A percentile compares a stretch with the other conserved stretches of the same genome.
Evolutionary conservation across 306 rosid species (phyloP).

Genomic region (Psophocarpus tetragonolobus): DNA sequence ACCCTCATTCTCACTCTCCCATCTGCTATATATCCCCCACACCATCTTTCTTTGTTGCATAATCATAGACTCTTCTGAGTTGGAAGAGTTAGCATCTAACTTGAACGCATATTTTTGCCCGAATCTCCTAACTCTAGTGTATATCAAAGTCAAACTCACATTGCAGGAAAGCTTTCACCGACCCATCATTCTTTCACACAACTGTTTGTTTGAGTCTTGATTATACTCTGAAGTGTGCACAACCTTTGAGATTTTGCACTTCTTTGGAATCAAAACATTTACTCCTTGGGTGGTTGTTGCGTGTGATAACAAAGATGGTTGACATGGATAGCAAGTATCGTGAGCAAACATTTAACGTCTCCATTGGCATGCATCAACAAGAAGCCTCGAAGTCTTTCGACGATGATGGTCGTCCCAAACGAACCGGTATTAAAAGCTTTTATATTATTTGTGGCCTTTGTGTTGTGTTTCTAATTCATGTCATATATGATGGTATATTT

Average conservation of each 20-base stretch:
- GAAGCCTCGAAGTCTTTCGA: conserved; percentile 63
- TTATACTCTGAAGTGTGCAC: not conserved
- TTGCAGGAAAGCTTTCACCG: not conserved
- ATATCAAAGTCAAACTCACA: not conserved
- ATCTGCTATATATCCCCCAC: not conserved
- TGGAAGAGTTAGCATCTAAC: not conserved
- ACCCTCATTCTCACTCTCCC: not conserved
- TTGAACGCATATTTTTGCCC: conserved; percentile 13
- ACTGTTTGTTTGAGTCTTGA: not conserved
- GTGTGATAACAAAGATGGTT: conserved; percentile 47
- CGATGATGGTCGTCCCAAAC: conserved; percentile 84
- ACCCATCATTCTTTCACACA: not conserved
- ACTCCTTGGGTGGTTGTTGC: conserved; percentile 6
- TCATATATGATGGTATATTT: not conserved
- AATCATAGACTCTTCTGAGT: not conserved
- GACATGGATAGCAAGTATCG: conserved; percentile 41
- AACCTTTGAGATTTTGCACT: not conserved
- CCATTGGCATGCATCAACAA: conserved; percentile 50
- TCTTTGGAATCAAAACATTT: not conserved
- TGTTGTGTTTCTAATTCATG: not conserved
- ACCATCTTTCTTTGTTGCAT: not conserved
- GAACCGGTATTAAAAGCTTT: conserved; percentile 57
- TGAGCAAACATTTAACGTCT: conserved; percentile 52
- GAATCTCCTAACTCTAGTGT: conserved; percentile 28
- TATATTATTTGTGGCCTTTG: not conserved